phyloP scores from a whole-genome alignment of 2,329 filamentous ascomycete genomes.

The Botrytis deweyae region DNA sequence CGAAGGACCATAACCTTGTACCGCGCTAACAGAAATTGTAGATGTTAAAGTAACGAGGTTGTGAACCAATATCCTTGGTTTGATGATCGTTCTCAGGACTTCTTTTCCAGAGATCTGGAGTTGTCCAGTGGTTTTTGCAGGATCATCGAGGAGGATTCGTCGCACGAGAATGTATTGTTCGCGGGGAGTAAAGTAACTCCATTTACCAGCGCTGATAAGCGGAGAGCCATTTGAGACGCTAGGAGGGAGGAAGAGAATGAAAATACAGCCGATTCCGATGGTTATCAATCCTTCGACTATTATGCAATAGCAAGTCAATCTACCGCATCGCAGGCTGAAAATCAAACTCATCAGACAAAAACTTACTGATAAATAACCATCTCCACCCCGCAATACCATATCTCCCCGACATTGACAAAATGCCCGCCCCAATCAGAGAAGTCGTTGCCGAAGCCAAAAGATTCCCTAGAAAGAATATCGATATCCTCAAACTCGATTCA shows the following conservation, averaged over 20 bases:
- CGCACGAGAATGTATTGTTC: background rate
- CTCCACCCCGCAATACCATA: background rate
- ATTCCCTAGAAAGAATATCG: background rate
- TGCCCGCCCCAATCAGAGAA: background rate
- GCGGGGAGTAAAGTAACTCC: background rate
- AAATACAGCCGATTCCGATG: background rate
- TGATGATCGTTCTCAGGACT: background rate
- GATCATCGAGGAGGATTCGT: background rate
- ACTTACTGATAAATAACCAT: background rate
- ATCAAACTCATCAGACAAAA: background rate
- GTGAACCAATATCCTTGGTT: background rate
- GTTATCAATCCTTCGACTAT: background rate
- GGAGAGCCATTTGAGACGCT: background rate
- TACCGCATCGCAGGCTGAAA: background rate
- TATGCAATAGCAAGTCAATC: background rate
- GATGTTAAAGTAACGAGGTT: background rate
- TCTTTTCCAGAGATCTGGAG: background rate
- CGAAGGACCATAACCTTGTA: background rate
- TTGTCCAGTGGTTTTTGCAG: background rate
- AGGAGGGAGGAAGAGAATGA: background rate
- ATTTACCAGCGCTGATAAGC: background rate
- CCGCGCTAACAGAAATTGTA: background rate
- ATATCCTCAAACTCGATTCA: background rate
- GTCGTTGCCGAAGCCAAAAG: background rate
- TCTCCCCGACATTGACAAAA: background rate